Evolutionary conservation across 116 monocot genomes (phyloP), one percentile per base, ranked within the genome.

Genomic region (Papilionanthe hybrid): DNA sequence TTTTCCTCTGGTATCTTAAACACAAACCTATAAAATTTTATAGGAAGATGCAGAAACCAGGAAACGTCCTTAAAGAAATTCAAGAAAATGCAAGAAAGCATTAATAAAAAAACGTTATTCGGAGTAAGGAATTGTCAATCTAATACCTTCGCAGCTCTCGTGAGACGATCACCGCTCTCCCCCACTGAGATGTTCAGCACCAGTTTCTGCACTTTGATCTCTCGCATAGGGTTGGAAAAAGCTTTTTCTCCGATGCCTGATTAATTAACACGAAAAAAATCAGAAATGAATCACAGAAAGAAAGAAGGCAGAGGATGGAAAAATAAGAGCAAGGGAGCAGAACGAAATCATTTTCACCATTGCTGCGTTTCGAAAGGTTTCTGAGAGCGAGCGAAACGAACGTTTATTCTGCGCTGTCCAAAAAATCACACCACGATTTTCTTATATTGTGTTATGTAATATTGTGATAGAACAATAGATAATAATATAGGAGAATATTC

Each of bases 131-230:
- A 69, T 1, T 1, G 3, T 12, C 17, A 75, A 49, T 4, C 32
- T 44, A n/a, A 41, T 25, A 87, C 86, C 83, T 87, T 87, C 6
- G 86, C 12, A 60, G 86, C 86, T 67, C 86, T 80, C 27, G 86
- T 87, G 74, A 87, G 86, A 15, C 86, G 83, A 83, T 87, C 83
- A 2, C 86, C 86, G 60, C 86, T 87, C 83, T 87, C 86, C 22
- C 86, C 86, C 49, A 87, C 86, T 45, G 86, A 87, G 72, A 87
- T 87, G 69, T 87, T 87, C 43, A 87, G 86, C 55, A 87, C 87
- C 42, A 87, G 81, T 77, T 87, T 84, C 80, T 84, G 87, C 42
- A 87, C 84, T 81, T 87, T 87, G 49, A 87, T 87, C 81, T 87
- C 87, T 75, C 87, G 78, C 87, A 81, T 87, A 5, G 87, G 80